Conservation (phyloP, 768 basidiomycete genomes). For the Xanthoconium purpureum region DNA sequence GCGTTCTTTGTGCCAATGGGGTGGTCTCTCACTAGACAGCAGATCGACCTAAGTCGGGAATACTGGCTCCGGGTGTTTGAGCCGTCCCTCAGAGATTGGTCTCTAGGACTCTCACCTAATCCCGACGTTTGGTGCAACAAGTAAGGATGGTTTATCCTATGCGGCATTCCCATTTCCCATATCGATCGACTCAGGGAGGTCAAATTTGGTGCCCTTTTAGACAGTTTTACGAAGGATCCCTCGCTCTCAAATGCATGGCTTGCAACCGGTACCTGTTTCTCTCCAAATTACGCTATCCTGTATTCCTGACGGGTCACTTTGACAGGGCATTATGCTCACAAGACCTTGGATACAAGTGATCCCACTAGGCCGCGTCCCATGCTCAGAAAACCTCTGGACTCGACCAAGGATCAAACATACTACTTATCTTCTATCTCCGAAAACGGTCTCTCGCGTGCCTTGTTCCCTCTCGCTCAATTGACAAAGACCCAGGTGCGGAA, state of each 20-base stretch:
- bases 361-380: slow-evolving; percentile 39
- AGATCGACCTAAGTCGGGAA: slow-evolving; percentile 86
- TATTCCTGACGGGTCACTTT: not conserved
- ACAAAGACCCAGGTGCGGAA: slow-evolving; percentile 71
- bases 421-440: slow-evolving; percentile 82
- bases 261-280: slow-evolving; percentile 64
- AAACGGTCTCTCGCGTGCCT: slow-evolving; percentile 54
- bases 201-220: slow-evolving; percentile 84
- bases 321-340: slow-evolving; percentile 83
- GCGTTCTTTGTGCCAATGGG: not conserved
- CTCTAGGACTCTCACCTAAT: slow-evolving; percentile 80
- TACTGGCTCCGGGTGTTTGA: slow-evolving; percentile 94
- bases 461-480: slow-evolving; percentile 74
- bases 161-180: not conserved
- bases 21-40: slow-evolving; percentile 1
- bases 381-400: slow-evolving; percentile 55
- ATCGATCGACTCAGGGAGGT: slow-evolving; percentile 57
- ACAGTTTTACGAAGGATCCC: slow-evolving; percentile 45
- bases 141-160: slow-evolving; percentile 34
- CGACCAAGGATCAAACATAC: slow-evolving; percentile 86
- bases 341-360: slow-evolving; percentile 43
- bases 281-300: not conserved
- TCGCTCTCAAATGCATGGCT: slow-evolving; percentile 54
- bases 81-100: slow-evolving; percentile 77
- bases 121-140: slow-evolving; percentile 92